These are phyloP conservation scores for Mycena venus DNA, from an alignment of 768 basidiomycete species.

Conservation along the genomic window DNA sequence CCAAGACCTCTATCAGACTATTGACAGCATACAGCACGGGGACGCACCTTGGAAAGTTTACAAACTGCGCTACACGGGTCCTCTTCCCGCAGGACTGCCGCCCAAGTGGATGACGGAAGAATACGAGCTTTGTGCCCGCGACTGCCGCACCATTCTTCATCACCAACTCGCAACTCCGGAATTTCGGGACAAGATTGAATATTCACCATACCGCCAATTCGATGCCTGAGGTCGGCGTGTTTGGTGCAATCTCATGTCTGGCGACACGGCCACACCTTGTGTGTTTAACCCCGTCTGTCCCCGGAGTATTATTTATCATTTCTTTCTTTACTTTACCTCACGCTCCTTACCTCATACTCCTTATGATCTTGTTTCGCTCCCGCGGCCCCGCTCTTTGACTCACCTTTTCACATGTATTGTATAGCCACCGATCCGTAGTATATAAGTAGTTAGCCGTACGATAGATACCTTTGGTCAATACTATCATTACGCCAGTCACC, in stretches of 20 bases:
- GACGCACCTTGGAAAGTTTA: slow-evolving; percentile 7
- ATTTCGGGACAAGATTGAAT: slow-evolving; percentile 25
- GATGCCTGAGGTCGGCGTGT: slow-evolving; percentile 33
- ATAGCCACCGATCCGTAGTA: too few species aligned
- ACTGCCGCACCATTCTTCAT: background rate
- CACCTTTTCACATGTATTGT: too few species aligned
- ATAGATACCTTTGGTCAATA: too few species aligned
- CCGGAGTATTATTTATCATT: too few species aligned
- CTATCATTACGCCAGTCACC: too few species aligned
- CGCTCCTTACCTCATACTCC: too few species aligned
- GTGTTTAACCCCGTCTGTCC: too few species aligned
- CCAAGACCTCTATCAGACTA: background rate
- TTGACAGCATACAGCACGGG: slow-evolving; percentile 2
- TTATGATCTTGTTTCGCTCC: too few species aligned
- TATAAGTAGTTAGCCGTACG: too few species aligned
- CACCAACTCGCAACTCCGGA: slow-evolving; percentile 1
- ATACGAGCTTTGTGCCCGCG: background rate
- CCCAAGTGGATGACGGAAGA: background rate
- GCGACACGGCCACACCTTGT: slow-evolving; percentile 43
- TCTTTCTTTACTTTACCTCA: too few species aligned
- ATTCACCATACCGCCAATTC: slow-evolving; percentile 41
- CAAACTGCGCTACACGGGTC: background rate
- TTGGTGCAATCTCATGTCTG: slow-evolving; percentile 42
- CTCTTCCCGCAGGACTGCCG: background rate
- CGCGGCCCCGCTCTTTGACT: too few species aligned